Percentiles rank a stretch among this genome's conserved stretches.
phyloP scores from a whole-genome alignment of 352 stramenopile genomes.

The Phytophthora chlamydospora region DNA sequence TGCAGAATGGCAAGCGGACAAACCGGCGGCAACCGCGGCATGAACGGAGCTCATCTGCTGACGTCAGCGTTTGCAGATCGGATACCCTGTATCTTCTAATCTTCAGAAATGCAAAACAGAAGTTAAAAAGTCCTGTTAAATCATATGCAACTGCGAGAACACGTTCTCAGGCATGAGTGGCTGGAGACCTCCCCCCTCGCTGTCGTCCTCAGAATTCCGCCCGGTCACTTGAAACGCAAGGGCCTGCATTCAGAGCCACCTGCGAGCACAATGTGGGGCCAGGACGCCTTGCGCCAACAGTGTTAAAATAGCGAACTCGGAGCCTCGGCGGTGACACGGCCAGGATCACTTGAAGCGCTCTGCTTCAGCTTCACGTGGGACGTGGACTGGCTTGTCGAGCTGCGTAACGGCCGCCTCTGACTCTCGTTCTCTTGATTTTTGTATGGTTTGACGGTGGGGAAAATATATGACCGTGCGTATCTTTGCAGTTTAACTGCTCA shows the following conservation, averaged over 20 bases:
- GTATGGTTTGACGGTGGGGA: constrained; percentile 27
- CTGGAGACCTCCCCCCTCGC: constrained; percentile 22
- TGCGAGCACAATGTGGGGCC: constrained; percentile 9
- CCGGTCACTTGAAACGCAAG: constrained; percentile 35
- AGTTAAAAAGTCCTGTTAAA: background rate
- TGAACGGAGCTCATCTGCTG: constrained; percentile 17
- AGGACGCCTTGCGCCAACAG: constrained; percentile 16
- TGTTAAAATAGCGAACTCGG: constrained; percentile 34
- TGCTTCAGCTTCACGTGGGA: constrained; percentile 24
- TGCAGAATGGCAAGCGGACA: constrained; percentile 58
- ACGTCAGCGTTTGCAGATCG: constrained; percentile 21
- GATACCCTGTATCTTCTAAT: constrained; percentile 20
- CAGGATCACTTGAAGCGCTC: constrained; percentile 13
- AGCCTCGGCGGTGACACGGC: constrained; percentile 12
- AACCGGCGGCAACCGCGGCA: background rate
- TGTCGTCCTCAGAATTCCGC: constrained; percentile 32
- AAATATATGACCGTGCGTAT: constrained; percentile 32
- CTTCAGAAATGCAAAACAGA: background rate
- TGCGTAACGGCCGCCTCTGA: constrained; percentile 17
- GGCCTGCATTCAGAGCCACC: constrained; percentile 7
- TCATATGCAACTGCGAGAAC: constrained; percentile 5
- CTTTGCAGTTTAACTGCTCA: constrained; percentile 26
- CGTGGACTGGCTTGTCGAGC: constrained; percentile 4
- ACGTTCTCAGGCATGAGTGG: constrained; percentile 22
- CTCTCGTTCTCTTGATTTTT: constrained; percentile 18